phyloP scores from a whole-genome alignment of 2,329 filamentous ascomycete species.

The Stromatinia cepivora region DNA sequence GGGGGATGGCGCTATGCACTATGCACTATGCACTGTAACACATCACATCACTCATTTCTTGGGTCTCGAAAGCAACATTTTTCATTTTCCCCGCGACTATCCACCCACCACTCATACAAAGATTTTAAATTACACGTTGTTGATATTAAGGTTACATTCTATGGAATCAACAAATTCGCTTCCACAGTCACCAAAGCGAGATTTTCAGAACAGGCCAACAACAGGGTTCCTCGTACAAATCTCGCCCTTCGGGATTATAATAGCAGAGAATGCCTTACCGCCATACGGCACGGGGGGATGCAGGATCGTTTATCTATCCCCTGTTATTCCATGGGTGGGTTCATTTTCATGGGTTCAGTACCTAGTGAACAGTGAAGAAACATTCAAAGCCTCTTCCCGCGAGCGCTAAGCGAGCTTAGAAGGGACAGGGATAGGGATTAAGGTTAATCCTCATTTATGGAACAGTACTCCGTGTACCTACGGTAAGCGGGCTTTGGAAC shows the following conservation, averaged over 20 bases:
- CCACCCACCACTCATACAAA: neutral
- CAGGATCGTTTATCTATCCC: neutral
- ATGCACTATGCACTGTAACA: neutral
- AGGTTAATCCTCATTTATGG: neutral
- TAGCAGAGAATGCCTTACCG: neutral
- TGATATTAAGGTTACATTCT: neutral
- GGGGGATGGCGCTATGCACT: neutral
- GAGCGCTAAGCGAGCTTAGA: neutral
- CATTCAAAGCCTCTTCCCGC: slow-evolving; percentile 6
- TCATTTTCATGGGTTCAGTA: neutral
- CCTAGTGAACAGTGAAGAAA: neutral
- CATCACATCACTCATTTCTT: neutral
- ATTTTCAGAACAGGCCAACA: neutral
- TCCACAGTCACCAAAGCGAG: neutral
- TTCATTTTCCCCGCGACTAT: slow-evolving; percentile 2
- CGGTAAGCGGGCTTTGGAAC: no score
- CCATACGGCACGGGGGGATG: no score
- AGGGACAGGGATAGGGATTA: neutral
- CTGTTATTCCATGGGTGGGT: neutral
- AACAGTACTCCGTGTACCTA: no score
- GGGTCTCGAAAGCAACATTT: neutral
- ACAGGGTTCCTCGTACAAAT: neutral
- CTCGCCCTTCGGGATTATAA: neutral
- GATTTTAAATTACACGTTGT: slow-evolving; percentile 6
- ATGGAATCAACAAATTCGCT: neutral